Evolutionary conservation across 2,329 filamentous ascomycete species (phyloP).

Genomic region (Alternaria sp.): DNA sequence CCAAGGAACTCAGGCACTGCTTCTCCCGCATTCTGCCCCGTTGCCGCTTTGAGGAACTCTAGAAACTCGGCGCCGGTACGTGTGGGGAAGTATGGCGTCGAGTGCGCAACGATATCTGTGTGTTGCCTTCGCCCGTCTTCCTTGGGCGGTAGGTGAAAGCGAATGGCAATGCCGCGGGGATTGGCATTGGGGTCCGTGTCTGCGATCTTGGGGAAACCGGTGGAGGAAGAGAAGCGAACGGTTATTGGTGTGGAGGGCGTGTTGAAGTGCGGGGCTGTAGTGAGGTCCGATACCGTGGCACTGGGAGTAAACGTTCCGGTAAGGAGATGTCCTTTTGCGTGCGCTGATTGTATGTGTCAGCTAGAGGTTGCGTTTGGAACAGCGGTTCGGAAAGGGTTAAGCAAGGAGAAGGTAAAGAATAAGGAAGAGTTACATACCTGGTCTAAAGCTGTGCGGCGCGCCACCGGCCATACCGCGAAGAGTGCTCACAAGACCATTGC

Average conservation of each 20-base stretch:
- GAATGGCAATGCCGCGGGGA: slow-evolving; percentile 55
- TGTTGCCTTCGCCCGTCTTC: slow-evolving; percentile 53
- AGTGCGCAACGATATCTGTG: slow-evolving; percentile 64
- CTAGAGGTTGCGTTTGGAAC: background rate
- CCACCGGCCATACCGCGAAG: slow-evolving; percentile 33
- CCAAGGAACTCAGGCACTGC: slow-evolving; percentile 54
- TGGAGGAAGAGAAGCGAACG: slow-evolving; percentile 60
- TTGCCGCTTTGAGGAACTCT: slow-evolving; percentile 54
- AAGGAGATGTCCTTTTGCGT: slow-evolving; percentile 62
- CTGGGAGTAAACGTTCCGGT: slow-evolving; percentile 62
- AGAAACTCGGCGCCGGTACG: slow-evolving; percentile 62
- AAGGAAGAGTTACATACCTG: slow-evolving; percentile 27
- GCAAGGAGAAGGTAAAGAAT: background rate
- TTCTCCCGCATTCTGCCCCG: slow-evolving; percentile 36
- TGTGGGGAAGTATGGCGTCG: slow-evolving; percentile 60
- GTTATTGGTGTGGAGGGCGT: slow-evolving; percentile 54
- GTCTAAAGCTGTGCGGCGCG: slow-evolving; percentile 34
- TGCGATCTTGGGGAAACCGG: slow-evolving; percentile 59
- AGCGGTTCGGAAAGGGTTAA: background rate
- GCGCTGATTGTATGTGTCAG: slow-evolving; percentile 48
- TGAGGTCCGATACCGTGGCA: slow-evolving; percentile 52
- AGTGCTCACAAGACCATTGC: slow-evolving; percentile 34
- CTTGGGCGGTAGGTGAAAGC: slow-evolving; percentile 57
- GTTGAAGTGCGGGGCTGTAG: slow-evolving; percentile 58
- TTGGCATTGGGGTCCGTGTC: slow-evolving; percentile 57